Base-by-base conservation (phyloP, 1,284 basidiomycete genomes). In the Tylopilus microsporus region DNA sequence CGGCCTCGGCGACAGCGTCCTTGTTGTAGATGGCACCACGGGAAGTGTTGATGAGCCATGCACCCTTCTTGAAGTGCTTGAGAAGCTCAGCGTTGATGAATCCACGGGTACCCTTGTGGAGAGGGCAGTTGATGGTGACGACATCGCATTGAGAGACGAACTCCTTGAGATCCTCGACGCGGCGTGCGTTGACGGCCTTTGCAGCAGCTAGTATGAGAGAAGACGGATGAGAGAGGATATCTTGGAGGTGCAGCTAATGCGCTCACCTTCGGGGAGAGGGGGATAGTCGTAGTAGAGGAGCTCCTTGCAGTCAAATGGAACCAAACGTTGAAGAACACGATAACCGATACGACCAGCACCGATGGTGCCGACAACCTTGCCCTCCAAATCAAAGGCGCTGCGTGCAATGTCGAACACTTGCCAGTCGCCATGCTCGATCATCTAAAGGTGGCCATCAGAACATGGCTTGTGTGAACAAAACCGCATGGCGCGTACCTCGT, bases 41-140 rank as follows among this genome's bases (percentile, higher is more conserved):
- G 48, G 94, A 94, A 37, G 93, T 95, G 83, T 96, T 95, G 71
- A 96, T 86, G 65, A 95, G 82, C 89, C 90, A 94, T n/a, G 89
- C 82, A 52, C 86, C 86, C 70, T 90, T 89, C 83, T 98, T 97
- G 84, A 97, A 91, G 78, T 91, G 88, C 70, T 83, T 82, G 66
- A 98, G 79, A 53, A 92, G 84, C 45, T 94, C 91, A 48, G 83
- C 82, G 78, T 94, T 91, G 69, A 94, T 79, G 39, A 94, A 82
- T 25, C 88, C 90, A 51, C 79, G 78, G 43, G 94, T 96, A 46
- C 87, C 86, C 71, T 94, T 92, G 79, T 96, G 92, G 36, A 98
- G 80, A 47, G 94, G 94, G 74, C 87, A 89, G 80, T 97, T 98
- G 75, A 94, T 82, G 45, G 91, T 92, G 64, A 94, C 79, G 56